Conservation (phyloP, 352 stramenopile species). For the Paralagenidium karlingii region DNA sequence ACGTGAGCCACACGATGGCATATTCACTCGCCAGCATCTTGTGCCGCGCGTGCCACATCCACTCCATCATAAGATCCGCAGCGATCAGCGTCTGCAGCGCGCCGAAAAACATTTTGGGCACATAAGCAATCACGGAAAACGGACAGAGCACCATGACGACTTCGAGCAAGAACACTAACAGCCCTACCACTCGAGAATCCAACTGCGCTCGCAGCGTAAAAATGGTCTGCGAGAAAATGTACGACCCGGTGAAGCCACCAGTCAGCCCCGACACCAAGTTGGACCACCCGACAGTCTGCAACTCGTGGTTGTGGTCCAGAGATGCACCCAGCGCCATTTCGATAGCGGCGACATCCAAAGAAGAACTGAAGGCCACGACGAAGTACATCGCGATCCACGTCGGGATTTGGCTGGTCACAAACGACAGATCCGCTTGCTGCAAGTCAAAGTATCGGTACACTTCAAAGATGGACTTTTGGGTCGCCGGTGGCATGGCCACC, state of each 20-base stretch:
- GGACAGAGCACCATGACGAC: slow-evolving; percentile 74
- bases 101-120: slow-evolving; percentile 97
- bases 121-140: slow-evolving; percentile 90
- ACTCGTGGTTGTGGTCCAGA: slow-evolving; percentile 93
- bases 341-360: slow-evolving; percentile 95
- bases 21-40: slow-evolving; percentile 88
- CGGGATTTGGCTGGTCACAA: slow-evolving; percentile 58
- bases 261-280: slow-evolving; percentile 94
- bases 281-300: slow-evolving; percentile 91
- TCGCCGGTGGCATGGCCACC: slow-evolving; percentile 72
- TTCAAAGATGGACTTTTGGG: slow-evolving; percentile 40
- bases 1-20: slow-evolving; percentile 88
- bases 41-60: slow-evolving; percentile 82
- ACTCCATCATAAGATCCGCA: slow-evolving; percentile 95
- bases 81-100: slow-evolving; percentile 95
- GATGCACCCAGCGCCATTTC: slow-evolving; percentile 92
- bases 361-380: slow-evolving; percentile 96
- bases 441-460: slow-evolving; percentile 79
- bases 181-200: slow-evolving; percentile 50
- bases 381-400: slow-evolving; percentile 96
- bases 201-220: slow-evolving; percentile 75
- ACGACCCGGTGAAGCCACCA: slow-evolving; percentile 96
- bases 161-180: slow-evolving; percentile 71
- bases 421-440: slow-evolving; percentile 37
- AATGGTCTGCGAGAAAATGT: slow-evolving; percentile 98